Percentiles rank a stretch among this genome's conserved stretches.
Conservation (phyloP, 805 yeast species). For the Kazachstania martiniae region DNA sequence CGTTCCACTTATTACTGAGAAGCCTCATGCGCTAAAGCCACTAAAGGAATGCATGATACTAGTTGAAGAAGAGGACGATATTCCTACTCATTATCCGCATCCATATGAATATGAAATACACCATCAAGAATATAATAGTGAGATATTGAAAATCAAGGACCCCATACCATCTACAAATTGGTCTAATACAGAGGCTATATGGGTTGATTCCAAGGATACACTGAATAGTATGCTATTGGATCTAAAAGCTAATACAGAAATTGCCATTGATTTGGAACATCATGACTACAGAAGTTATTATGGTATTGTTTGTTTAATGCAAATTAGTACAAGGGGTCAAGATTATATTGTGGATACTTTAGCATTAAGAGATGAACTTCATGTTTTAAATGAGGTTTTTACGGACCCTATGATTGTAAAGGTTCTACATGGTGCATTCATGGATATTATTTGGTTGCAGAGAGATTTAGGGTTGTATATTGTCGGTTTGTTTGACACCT, state of each 20-base stretch:
- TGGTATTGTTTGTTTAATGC: constrained; percentile 90
- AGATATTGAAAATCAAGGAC: constrained; percentile 35
- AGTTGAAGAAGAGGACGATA: constrained; percentile 30
- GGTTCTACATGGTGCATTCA: constrained; percentile 91
- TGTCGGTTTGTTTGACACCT: constrained; percentile 87
- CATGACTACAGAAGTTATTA: constrained; percentile 85
- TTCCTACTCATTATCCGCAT: constrained; percentile 56
- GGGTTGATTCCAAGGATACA: constrained; percentile 55
- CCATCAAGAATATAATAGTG: constrained; percentile 54
- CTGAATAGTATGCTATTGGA: constrained; percentile 45
- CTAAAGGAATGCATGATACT: constrained; percentile 41
- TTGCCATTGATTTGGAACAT: constrained; percentile 94
- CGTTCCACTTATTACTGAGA: constrained; percentile 55
- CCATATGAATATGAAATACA: constrained; percentile 76
- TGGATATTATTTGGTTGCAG: constrained; percentile 96
- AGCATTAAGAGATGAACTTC: constrained; percentile 61
- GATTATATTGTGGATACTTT: constrained; percentile 88
- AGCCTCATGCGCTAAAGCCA: constrained; percentile 59
- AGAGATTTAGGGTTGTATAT: constrained; percentile 87
- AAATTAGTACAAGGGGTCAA: constrained; percentile 66
- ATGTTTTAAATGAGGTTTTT: constrained; percentile 58
- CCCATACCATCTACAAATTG: constrained; percentile 52
- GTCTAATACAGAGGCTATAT: constrained; percentile 50
- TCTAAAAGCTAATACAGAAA: constrained; percentile 41
- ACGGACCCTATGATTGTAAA: constrained; percentile 74